Conservation (phyloP, 1,284 basidiomycete genomes). For the Albatrellus sp. region DNA sequence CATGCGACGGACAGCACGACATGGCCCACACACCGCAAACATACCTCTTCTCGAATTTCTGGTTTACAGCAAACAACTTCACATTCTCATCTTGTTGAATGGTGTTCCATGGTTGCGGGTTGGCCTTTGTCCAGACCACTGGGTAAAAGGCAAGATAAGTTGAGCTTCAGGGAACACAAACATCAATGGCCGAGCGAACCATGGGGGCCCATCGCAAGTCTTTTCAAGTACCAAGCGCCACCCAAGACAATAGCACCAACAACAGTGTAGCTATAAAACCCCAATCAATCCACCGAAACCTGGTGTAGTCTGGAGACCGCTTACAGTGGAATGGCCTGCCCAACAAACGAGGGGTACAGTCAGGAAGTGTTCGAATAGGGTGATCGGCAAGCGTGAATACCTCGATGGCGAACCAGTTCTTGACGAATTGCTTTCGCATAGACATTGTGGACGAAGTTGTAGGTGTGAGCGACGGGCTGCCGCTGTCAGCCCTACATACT, state of each 20-base stretch:
- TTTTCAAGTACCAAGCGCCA: constrained; percentile 58
- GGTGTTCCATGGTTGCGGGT: constrained; percentile 72
- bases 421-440: constrained; percentile 34
- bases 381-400: constrained; percentile 23
- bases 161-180: neutral
- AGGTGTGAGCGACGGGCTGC: no score
- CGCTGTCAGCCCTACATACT: no score
- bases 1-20: neutral
- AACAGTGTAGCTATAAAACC: constrained; percentile 46
- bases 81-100: constrained; percentile 61
- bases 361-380: neutral
- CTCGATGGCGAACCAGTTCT: constrained; percentile 77
- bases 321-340: constrained; percentile 70
- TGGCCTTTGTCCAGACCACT: constrained; percentile 74
- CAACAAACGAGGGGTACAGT: constrained; percentile 1
- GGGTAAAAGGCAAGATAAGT: constrained; percentile 1
- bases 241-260: constrained; percentile 54
- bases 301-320: constrained; percentile 15
- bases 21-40: constrained; percentile 8
- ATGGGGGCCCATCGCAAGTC: constrained; percentile 57
- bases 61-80: constrained; percentile 57
- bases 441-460: constrained; percentile 15
- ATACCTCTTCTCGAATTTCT: constrained; percentile 62
- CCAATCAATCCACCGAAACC: neutral
- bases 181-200: constrained; percentile 30